Base-by-base conservation (phyloP, 2,329 filamentous ascomycete species). In the Dothiorella sarmentorum region DNA sequence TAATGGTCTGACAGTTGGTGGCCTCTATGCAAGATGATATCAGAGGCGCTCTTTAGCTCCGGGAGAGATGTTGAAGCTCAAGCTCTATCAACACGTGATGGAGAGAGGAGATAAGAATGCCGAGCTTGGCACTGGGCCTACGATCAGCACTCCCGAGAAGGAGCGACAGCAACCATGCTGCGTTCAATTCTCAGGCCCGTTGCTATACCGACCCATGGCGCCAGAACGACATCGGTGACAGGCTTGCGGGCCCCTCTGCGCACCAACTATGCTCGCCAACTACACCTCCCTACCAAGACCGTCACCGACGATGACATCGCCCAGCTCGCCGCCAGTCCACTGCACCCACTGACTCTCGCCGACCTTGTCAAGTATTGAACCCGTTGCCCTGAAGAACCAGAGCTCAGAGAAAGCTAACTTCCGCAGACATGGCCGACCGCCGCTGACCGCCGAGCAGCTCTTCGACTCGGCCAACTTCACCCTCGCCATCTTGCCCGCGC, bases 401-500 rank as follows among this genome's bases (percentile, higher is more conserved):
- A 7, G 3, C 10, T 40, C 22, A 11, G 22, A 35, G 10, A 59
- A 51, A 49, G 33, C 56, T 47, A 37, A 47, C 35, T 45, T n/a
- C 3, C 3, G n/a, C 60, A 85, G 83, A 71, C 83, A 87, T 75
- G 94, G 94, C 61, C 86, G 89, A 6, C 93, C 93, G 29, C 92
- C 94, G 0, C 83, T 97, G 53, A 89, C 89, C 3, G 84, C 87
- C 58, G 81, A 87, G 37, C 89, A 90, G 20, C 84, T 99, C 58
- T 85, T 96, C 67, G 85, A 88, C 35, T 97, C 92, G 1, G 94
- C 94, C 62, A 96, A 97, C 77, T 97, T 97, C 77, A 96, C 94
- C 11, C 87, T 97, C 64, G 90, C 88, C 26, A 88, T 97, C 56
- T 86, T 97, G 9, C 94, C 94, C 13, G 89, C 94, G 51, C 90